Evolutionary conservation across 805 yeast genomes (phyloP).

Genomic region (Kodamaea kaohsiungensis): DNA sequence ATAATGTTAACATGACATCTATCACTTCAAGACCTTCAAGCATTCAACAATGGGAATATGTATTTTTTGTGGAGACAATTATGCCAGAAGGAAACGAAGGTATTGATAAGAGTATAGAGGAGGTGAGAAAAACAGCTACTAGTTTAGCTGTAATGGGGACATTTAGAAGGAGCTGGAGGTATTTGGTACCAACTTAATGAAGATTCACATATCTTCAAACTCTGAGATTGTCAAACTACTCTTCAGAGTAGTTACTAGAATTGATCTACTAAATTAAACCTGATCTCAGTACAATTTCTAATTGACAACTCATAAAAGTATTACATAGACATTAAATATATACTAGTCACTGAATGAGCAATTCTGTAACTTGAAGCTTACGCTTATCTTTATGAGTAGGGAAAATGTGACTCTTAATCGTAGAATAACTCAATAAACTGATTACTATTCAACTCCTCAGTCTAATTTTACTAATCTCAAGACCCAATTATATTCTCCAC

Average conservation of each 20-base stretch:
- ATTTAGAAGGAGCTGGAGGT: constrained; percentile 42
- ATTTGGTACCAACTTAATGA: neutral
- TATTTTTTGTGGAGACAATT: constrained; percentile 72
- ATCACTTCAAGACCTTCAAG: constrained; percentile 79
- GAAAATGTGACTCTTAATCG: too few relatives aligned
- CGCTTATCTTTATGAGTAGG: too few relatives aligned
- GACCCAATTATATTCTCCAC: too few relatives aligned
- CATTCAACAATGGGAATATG: constrained; percentile 71
- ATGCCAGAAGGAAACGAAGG: constrained; percentile 33
- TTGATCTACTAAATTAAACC: neutral
- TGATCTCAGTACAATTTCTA: too few relatives aligned
- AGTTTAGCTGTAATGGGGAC: constrained; percentile 62
- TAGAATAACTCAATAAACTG: too few relatives aligned
- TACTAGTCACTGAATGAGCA: too few relatives aligned
- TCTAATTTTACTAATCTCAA: too few relatives aligned
- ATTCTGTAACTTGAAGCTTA: too few relatives aligned
- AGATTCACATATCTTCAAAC: neutral
- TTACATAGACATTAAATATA: neutral
- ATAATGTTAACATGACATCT: constrained; percentile 63
- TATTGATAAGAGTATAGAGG: constrained; percentile 37
- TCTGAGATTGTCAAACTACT: neutral
- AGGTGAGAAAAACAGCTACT: constrained; percentile 45
- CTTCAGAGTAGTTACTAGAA: neutral
- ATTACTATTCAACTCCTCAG: too few relatives aligned
- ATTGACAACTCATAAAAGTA: neutral